phyloP scores from a whole-genome alignment of 1,139 yeast genomes.

The Nakaseomyces kungkrabaensis region DNA sequence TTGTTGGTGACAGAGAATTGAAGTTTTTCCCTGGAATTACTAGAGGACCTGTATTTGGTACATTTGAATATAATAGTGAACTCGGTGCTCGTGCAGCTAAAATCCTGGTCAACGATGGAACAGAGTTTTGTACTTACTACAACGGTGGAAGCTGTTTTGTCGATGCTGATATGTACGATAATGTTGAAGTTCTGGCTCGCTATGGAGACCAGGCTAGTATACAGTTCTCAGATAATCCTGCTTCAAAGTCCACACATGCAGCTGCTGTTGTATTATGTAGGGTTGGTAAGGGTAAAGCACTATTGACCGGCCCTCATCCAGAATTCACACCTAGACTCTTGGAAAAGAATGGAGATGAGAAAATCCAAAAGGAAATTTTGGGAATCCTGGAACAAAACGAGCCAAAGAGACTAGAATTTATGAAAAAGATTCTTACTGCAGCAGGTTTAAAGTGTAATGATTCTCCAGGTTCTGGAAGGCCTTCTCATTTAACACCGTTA shows the following conservation, averaged over 20 bases:
- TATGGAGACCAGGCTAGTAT: conserved; percentile 44
- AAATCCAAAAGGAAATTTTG: conserved; percentile 33
- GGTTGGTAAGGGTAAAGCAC: conserved; percentile 65
- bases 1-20: conserved; percentile 75
- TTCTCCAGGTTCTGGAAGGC: conserved; percentile 36
- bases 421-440: conserved; percentile 45
- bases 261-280: conserved; percentile 64
- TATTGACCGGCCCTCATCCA: conserved; percentile 85
- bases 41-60: conserved; percentile 71
- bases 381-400: conserved; percentile 37
- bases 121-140: conserved; percentile 33
- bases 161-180: conserved; percentile 50
- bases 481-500: conserved; percentile 61
- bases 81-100: conserved; percentile 58
- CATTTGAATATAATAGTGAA: conserved; percentile 71
- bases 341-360: conserved; percentile 28
- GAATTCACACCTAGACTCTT: conserved; percentile 60
- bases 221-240: conserved; percentile 29
- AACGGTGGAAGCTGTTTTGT: conserved; percentile 88
- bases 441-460: conserved; percentile 59
- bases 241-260: conserved; percentile 30
- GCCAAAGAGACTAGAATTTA: conserved; percentile 41
- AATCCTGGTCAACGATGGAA: conserved; percentile 34
- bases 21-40: conserved; percentile 72
- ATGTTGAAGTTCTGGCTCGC: conserved; percentile 62